Evolutionary conservation across 441 rosid genomes (phyloP), one percentile per base, ranked within the genome.

Genomic region (Daphne laureola): DNA sequence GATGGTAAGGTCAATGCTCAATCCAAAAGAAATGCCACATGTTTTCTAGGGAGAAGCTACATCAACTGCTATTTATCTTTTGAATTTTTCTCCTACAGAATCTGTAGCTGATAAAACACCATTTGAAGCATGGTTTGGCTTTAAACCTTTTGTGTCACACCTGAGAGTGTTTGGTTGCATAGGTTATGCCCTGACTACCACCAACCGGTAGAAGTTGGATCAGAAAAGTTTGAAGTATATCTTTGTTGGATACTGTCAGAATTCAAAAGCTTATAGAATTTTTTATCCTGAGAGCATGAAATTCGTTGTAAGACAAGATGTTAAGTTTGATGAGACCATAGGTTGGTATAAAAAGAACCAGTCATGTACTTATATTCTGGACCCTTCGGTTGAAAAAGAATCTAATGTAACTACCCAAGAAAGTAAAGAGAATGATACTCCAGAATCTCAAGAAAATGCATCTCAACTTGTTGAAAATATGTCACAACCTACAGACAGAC

Each of bases 111-210:
- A 46, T 43, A 14, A 21, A 8, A 45, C 51, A 13, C 25, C 25
- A 11, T 55, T 4, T 43, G 16, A 55, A 23, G 59, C 43, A 5
- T 45, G 40, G 43, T 5, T 2, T 4, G 26, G 51, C 7, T 25
- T 4, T 4, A 55, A 31, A 27, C 43, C 43, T 2, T 18, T 1
- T 11, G 47, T 42, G 18, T 12, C 17, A 12, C n/a, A 43, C 12
- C 14, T 43, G 25, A 42, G 5, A 42, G 13, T 14, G 18, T 54
- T 54, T 54, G 40, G 58, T 17, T 42, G 35, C 44, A 54, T 23
- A 5, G 4, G 15, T 0, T 49, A 49, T 50, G 17, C 63, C 43
- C 25, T 59, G 31, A 31, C 51, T 2, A 59, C 51, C 13, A 25
- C 4, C 8, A 4, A 51, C 12, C 11, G 27, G 4, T 17, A 14